phyloP scores from a whole-genome alignment of 148 eudicot genomes.

The Polygonum maritimum region DNA sequence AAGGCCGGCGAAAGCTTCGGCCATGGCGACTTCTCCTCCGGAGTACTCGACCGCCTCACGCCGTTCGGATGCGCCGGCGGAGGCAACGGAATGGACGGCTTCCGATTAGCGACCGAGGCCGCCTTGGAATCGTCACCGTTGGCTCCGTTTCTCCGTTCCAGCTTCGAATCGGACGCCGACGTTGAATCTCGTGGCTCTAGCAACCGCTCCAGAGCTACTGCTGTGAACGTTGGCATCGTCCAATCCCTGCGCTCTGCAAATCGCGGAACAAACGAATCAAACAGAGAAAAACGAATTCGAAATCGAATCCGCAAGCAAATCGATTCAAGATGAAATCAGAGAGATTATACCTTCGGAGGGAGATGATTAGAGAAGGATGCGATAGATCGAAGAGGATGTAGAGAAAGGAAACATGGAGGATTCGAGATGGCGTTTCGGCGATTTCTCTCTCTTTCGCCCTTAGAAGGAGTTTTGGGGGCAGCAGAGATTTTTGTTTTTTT shows the following conservation, averaged over 20 bases:
- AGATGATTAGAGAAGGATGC: not conserved
- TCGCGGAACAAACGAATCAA: constrained; percentile 6
- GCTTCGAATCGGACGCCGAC: constrained; percentile 35
- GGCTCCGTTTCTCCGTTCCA: constrained; percentile 35
- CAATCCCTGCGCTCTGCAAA: constrained; percentile 21
- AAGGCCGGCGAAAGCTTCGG: constrained; percentile 61
- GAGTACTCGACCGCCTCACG: constrained; percentile 33
- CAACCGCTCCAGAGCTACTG: constrained; percentile 60
- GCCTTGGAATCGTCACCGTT: not conserved
- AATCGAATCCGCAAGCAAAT: not conserved
- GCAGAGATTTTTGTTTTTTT: not conserved
- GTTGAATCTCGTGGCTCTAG: constrained; percentile 57
- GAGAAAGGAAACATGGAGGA: constrained; percentile 3
- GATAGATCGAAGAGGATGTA: not conserved
- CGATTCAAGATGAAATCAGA: not conserved
- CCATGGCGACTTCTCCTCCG: constrained; percentile 26
- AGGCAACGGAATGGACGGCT: constrained; percentile 1
- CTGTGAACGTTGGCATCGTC: constrained; percentile 75
- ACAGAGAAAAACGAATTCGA: not conserved
- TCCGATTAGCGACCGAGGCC: not conserved
- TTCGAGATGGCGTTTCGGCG: constrained; percentile 10
- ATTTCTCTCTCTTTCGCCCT: not conserved
- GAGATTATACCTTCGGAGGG: not conserved
- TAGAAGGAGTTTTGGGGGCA: constrained; percentile 8
- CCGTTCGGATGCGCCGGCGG: constrained; percentile 29